These are phyloP conservation scores for Pouteria campechiana DNA, from an alignment of 179 eudicot genomes.

Conservation along the genomic window DNA sequence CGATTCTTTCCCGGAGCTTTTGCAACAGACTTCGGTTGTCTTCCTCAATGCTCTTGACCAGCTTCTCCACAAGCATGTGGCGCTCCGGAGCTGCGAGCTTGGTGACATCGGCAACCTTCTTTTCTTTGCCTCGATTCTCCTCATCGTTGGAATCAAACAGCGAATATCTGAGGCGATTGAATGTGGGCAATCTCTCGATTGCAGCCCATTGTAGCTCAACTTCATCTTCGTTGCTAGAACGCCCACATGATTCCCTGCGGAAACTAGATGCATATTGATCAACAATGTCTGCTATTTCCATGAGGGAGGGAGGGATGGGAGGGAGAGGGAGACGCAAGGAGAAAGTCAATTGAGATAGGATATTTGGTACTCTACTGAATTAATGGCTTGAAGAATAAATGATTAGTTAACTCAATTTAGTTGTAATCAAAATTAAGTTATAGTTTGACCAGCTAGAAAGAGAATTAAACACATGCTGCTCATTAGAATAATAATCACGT, in stretches of 20 bases:
- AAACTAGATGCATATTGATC: conserved; percentile 25
- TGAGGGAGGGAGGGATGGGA: no score
- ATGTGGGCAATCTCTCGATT: conserved; percentile 24
- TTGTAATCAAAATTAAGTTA: no score
- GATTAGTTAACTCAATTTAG: no score
- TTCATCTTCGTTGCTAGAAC: conserved; percentile 15
- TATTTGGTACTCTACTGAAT: no score
- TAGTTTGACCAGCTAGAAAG: no score
- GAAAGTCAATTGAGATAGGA: no score
- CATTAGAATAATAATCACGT: no score
- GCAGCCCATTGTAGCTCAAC: conserved; percentile 10
- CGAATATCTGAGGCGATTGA: conserved; percentile 34
- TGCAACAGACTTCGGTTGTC: conserved; percentile 62
- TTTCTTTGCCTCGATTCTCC: conserved; percentile 30
- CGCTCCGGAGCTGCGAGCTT: conserved; percentile 48
- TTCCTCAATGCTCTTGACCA: conserved; percentile 54
- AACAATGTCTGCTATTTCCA: no score
- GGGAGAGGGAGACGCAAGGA: no score
- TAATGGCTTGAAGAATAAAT: no score
- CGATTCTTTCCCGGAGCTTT: conserved; percentile 51
- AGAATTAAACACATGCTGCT: no score
- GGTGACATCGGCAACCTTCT: conserved; percentile 48
- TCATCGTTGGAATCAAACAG: conserved; percentile 31
- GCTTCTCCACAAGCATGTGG: conserved; percentile 53
- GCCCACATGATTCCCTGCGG: conserved; percentile 17